Evolutionary conservation across 768 basidiomycete species (phyloP).

Genomic region (Phaffia australis): DNA sequence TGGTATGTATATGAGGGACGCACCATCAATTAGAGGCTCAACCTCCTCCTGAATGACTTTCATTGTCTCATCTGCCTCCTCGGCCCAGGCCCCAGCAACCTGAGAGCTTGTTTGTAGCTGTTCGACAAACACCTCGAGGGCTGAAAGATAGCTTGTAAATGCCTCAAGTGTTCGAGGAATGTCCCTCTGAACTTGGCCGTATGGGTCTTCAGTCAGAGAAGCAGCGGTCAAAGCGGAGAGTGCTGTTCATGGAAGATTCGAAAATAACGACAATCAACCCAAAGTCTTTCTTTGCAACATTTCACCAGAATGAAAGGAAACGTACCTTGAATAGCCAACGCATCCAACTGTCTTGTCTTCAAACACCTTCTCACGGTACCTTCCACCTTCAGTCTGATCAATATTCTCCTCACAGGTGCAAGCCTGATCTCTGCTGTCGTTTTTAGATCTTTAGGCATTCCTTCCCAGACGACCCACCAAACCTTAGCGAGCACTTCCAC

Average conservation of each 20-base stretch:
- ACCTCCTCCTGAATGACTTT: conserved; percentile 13
- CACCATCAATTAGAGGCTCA: conserved; percentile 16
- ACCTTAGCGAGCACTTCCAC: too few relatives aligned
- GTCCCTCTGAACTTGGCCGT: conserved; percentile 23
- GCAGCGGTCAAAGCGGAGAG: conserved; percentile 18
- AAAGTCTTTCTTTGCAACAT: not conserved
- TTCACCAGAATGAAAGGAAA: not conserved
- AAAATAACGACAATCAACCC: not conserved
- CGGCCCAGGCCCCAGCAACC: not conserved
- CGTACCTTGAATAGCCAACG: conserved; percentile 17
- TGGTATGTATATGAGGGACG: not conserved
- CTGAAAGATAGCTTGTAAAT: conserved; percentile 9
- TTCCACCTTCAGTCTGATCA: not conserved
- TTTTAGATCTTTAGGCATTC: not conserved
- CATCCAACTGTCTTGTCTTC: not conserved
- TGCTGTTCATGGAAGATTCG: not conserved
- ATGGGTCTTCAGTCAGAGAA: conserved; percentile 25
- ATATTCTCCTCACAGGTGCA: not conserved
- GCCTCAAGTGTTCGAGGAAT: conserved; percentile 25
- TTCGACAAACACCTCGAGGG: conserved; percentile 8
- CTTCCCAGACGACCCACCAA: not conserved
- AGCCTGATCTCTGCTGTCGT: not conserved
- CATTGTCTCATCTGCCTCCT: conserved; percentile 11
- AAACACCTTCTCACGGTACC: not conserved
- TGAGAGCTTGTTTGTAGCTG: not conserved